Evolutionary conservation across 192 early-diverging fungal genomes (phyloP).

Genomic region (Coemansia brasiliensis): DNA sequence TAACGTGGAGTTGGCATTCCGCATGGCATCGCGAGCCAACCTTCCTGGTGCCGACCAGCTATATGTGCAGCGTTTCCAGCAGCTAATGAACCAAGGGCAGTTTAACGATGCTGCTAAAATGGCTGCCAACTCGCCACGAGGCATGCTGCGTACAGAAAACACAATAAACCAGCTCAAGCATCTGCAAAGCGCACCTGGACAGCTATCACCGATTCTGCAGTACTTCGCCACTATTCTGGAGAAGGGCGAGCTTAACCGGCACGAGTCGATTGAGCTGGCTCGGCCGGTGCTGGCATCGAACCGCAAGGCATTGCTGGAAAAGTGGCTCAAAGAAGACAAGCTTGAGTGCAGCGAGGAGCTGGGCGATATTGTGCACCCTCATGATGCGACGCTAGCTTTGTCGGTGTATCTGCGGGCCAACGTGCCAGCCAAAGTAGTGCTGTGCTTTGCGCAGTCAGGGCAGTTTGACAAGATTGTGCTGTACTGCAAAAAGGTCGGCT

Average conservation of each 20-base stretch:
- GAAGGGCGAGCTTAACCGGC: constrained; percentile 90
- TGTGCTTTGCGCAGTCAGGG: constrained; percentile 94
- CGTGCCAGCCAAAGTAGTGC: constrained; percentile 89
- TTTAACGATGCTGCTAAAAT: constrained; percentile 91
- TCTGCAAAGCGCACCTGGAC: constrained; percentile 70
- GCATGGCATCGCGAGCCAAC: constrained; percentile 84
- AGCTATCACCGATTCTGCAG: constrained; percentile 90
- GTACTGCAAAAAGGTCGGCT: constrained; percentile 93
- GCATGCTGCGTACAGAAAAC: constrained; percentile 89
- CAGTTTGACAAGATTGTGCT: constrained; percentile 96
- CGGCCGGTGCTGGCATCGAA: constrained; percentile 86
- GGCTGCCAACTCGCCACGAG: constrained; percentile 92
- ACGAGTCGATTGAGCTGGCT: constrained; percentile 92
- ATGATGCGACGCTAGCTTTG: constrained; percentile 87
- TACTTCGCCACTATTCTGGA: constrained; percentile 97
- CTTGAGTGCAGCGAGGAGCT: constrained; percentile 97
- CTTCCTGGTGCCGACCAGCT: constrained; percentile 92
- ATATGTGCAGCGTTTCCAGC: constrained; percentile 88
- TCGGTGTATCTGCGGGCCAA: constrained; percentile 95
- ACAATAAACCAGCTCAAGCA: constrained; percentile 95
- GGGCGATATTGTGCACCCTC: constrained; percentile 92
- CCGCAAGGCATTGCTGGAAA: constrained; percentile 91
- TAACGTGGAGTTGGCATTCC: constrained; percentile 88
- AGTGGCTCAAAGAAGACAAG: constrained; percentile 99
- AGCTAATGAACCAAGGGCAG: constrained; percentile 72